Evolutionary conservation across 768 basidiomycete species (phyloP).

Genomic region (Podaxis sp.): DNA sequence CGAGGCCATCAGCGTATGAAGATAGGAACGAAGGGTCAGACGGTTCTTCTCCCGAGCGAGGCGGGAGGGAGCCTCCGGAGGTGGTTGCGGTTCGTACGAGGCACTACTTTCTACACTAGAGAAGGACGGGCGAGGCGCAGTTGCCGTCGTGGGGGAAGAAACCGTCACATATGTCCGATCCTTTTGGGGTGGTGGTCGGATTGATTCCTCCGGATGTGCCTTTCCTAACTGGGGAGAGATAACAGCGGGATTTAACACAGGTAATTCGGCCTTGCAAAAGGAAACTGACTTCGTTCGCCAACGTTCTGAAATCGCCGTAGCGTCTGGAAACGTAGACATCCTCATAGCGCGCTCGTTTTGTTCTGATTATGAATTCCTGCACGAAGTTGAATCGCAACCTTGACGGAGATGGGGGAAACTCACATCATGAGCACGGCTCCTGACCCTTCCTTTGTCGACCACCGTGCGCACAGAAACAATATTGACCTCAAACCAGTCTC

Average conservation of each 20-base stretch:
- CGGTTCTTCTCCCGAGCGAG: conserved; percentile 92
- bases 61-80: conserved; percentile 31
- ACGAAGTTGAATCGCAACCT: conserved; percentile 8
- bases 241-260: not conserved
- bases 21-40: conserved; percentile 87
- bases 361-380: conserved; percentile 95
- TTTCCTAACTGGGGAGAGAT: conserved; percentile 64
- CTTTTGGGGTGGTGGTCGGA: conserved; percentile 83
- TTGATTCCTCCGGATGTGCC: conserved; percentile 76
- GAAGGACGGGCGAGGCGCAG: conserved; percentile 6
- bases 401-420: conserved; percentile 20
- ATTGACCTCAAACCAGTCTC: conserved; percentile 82
- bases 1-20: conserved; percentile 73
- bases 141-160: conserved; percentile 22
- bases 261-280: not conserved
- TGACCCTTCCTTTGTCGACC: conserved; percentile 76
- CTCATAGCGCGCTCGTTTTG: conserved; percentile 61
- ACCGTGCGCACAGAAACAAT: conserved; percentile 84
- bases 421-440: conserved; percentile 86
- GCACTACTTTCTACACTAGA: not conserved
- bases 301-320: conserved; percentile 92
- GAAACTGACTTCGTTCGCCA: conserved; percentile 69
- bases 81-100: not conserved
- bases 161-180: conserved; percentile 70
- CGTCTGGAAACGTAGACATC: conserved; percentile 89